Evolutionary conservation across 129 eudicot species (phyloP).

Genomic region (Flaveria ramosissima): DNA sequence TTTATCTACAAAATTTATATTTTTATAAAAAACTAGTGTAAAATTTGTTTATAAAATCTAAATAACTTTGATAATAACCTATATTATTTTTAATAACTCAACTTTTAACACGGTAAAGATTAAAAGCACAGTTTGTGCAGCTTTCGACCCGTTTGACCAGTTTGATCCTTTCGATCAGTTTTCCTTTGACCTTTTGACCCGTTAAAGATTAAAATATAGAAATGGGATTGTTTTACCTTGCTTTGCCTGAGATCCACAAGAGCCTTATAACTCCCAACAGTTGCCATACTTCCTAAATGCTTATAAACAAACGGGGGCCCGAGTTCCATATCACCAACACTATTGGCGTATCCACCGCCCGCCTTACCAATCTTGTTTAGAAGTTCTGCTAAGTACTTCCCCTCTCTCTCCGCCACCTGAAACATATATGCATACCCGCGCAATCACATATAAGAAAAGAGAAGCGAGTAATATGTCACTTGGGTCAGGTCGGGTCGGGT

Average conservation of each 20-base stretch:
- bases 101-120: no score
- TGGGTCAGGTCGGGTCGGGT: not conserved
- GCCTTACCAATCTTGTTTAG: constrained; percentile 76
- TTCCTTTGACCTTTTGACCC: not conserved
- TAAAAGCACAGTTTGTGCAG: no score
- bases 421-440: not conserved
- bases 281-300: constrained; percentile 98
- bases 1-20: not conserved
- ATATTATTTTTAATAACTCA: no score
- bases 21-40: not conserved
- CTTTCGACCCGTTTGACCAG: constrained; percentile 6
- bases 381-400: constrained; percentile 66
- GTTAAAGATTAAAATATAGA: not conserved
- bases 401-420: constrained; percentile 97
- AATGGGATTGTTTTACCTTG: constrained; percentile 55
- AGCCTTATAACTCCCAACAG: constrained; percentile 92
- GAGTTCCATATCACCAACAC: constrained; percentile 52
- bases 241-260: constrained; percentile 96
- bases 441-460: not conserved
- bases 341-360: constrained; percentile 74
- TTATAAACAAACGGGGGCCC: constrained; percentile 74
- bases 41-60: not conserved
- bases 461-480: not conserved
- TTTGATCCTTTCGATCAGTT: not conserved
- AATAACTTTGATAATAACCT: no score